Base-by-base conservation (phyloP, 306 rosid genomes). In the Bauhinia variegata region DNA sequence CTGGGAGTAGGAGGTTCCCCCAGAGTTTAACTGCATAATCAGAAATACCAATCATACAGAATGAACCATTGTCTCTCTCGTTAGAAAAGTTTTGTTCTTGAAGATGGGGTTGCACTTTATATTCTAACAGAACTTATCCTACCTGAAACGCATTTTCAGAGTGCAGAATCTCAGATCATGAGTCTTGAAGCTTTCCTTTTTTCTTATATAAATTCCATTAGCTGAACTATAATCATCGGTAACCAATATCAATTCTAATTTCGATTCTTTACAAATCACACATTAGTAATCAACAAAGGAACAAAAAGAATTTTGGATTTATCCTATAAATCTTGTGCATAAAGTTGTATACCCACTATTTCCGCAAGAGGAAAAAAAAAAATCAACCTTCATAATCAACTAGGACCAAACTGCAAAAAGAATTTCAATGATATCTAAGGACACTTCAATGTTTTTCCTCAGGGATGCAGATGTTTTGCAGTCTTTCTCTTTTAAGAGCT, bases 401-500 rank as follows among this genome's bases (percentile, higher is more conserved):
- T 57, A 58, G 52, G 49, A 55, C 10, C 70, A 68, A 57, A 38
- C 23, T 14, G 23, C 69, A 67, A 73, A 59, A 63, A 74, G 1
- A 69, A 63, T 51, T 47, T n/a, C 0, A 59, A 34, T 37, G 17
- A 46, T 11, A 41, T 39, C 32, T 32, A 49, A 9, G 32, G 54
- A 12, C 16, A 56, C 31, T 36, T 19, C 4, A 64, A 2, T 33
- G 32, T 2, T 7, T 48, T 52, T 18, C 30, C 42, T 0, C 28
- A 39, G 12, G 31, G 12, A 23, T 23, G 55, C 57, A 46, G 10
- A 67, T 77, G 11, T 65, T 77, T 67, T 71, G 75, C 52, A 66
- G 67, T 53, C 54, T 75, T 49, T 80, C 84, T 79, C 64, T 82
- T 77, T 77, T 91, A 53, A 86, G 83, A 64, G 87, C 89, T 83